Conservation (phyloP, 345 rosid species). For the Atalantia buxifolia region DNA sequence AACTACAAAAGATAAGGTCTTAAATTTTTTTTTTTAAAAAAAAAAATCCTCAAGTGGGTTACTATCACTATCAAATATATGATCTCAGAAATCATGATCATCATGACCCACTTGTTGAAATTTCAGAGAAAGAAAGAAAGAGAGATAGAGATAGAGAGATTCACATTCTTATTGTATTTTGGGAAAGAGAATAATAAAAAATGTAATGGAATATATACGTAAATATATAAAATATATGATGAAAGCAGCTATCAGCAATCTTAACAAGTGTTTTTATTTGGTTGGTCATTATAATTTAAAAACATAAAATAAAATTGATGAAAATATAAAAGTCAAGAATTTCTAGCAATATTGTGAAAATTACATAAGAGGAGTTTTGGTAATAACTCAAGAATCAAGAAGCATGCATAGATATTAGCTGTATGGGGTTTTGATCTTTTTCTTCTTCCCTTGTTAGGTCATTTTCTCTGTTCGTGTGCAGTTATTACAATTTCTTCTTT, state of each 20-base stretch:
- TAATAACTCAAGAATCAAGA: not conserved
- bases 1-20: not conserved
- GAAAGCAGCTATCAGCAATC: not conserved
- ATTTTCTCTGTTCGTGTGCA: not conserved
- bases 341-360: not conserved
- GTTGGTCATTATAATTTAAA: too few relatives aligned
- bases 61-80: constrained; percentile 16
- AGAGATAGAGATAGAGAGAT: not conserved
- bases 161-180: not conserved
- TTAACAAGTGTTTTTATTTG: too few relatives aligned
- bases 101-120: constrained; percentile 12
- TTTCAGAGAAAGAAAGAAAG: not conserved
- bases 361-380: not conserved
- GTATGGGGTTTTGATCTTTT: not conserved
- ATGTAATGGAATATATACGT: not conserved
- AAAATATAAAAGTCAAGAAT: too few relatives aligned
- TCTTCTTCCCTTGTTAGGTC: not conserved
- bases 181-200: not conserved
- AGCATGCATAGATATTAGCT: not conserved
- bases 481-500: not conserved
- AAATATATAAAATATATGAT: not conserved
- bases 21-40: too few relatives aligned
- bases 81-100: constrained; percentile 9
- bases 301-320: too few relatives aligned
- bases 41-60: not conserved